Percentiles rank a stretch among this genome's conserved stretches.
Conservation (phyloP, 2,329 filamentous ascomycete genomes). For the Pyricularia grisea region DNA sequence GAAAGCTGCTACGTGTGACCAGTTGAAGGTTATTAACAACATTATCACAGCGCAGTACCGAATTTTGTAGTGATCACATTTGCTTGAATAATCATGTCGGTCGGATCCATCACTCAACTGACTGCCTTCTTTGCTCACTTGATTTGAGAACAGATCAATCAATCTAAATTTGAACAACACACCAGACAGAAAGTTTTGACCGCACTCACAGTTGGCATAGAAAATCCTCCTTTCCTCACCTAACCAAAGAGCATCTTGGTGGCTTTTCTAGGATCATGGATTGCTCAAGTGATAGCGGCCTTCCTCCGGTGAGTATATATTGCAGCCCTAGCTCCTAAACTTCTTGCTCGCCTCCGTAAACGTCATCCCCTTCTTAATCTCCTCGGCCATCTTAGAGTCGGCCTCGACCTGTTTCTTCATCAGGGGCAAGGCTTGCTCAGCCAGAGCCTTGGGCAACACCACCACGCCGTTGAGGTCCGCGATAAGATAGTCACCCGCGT, state of each 20-base stretch:
- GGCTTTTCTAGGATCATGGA: background rate
- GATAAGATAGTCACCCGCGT: constrained; percentile 33
- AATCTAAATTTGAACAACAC: too few relatives aligned
- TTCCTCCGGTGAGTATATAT: background rate
- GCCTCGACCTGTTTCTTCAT: constrained; percentile 31
- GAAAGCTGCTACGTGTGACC: background rate
- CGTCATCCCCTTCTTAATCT: constrained; percentile 29
- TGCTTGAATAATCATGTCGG: background rate
- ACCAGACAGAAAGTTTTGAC: too few relatives aligned
- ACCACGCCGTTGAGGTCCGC: constrained; percentile 37
- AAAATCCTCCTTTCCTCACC: background rate
- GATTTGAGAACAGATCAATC: background rate
- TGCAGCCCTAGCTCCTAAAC: constrained; percentile 18
- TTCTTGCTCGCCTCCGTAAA: constrained; percentile 33
- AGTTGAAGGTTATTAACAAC: background rate
- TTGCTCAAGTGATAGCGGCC: background rate
- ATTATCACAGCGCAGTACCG: background rate
- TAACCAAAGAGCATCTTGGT: background rate
- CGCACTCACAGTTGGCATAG: background rate
- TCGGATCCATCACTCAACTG: background rate
- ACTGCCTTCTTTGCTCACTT: background rate
- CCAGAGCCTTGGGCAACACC: constrained; percentile 27
- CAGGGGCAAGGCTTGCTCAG: constrained; percentile 27
- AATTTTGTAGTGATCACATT: background rate
- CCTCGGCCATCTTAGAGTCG: constrained; percentile 30